Percentiles rank a stretch among this genome's conserved stretches.
phyloP scores from a whole-genome alignment of 202 grass and related monocot species.

The Digitaria exilis region DNA sequence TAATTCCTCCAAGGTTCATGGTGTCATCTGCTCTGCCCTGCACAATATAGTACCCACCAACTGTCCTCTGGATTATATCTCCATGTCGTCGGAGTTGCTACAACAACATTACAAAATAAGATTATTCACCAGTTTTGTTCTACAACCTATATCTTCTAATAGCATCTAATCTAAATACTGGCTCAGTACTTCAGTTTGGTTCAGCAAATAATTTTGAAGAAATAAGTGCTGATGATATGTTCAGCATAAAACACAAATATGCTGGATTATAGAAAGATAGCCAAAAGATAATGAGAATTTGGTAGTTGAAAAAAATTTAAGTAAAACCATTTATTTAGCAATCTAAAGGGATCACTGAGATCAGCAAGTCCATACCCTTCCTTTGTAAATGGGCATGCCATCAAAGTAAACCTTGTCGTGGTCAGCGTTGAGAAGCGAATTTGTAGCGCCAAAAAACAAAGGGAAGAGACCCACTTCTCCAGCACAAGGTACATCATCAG shows the following conservation, averaged over 20 bases:
- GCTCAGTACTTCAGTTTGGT: conserved; percentile 6
- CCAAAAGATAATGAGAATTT: neutral
- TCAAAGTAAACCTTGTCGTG: conserved; percentile 94
- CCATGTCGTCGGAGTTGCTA: conserved; percentile 91
- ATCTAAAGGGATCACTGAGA: neutral
- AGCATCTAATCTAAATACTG: neutral
- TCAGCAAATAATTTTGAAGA: conserved; percentile 36
- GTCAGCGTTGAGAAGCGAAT: conserved; percentile 78
- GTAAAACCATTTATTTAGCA: neutral
- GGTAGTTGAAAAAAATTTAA: neutral
- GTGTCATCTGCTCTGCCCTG: conserved; percentile 94
- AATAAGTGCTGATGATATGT: neutral
- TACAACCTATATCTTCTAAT: neutral
- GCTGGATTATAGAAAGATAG: neutral
- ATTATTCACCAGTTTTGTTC: neutral
- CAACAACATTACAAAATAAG: conserved; percentile 8
- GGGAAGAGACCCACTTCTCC: conserved; percentile 94
- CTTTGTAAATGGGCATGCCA: conserved; percentile 92
- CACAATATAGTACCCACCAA: conserved; percentile 84
- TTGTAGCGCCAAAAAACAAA: conserved; percentile 73
- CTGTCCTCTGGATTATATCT: conserved; percentile 89
- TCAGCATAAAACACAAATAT: neutral
- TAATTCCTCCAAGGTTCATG: conserved; percentile 99
- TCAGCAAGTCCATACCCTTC: conserved; percentile 56
- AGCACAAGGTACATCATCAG: conserved; percentile 81